Evolutionary conservation across 768 basidiomycete genomes (phyloP).

Genomic region (Crucibulum laeve): DNA sequence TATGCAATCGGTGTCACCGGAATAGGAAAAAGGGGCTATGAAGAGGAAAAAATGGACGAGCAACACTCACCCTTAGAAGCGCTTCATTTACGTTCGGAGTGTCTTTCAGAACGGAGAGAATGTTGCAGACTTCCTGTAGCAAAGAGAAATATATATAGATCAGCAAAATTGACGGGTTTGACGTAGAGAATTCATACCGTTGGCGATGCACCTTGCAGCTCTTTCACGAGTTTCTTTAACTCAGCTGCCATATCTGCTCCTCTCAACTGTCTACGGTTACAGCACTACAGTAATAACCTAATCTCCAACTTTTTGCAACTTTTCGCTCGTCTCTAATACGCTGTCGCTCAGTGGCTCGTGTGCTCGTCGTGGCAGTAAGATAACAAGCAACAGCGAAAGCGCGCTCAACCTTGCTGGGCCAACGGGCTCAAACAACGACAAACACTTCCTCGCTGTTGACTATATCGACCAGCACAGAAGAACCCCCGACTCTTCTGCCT

Average conservation of each 20-base stretch:
- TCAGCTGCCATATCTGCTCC: slow-evolving; percentile 43
- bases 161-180: slow-evolving; percentile 30
- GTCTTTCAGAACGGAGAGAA: slow-evolving; percentile 61
- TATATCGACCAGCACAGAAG: neutral
- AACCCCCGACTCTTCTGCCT: no score
- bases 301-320: slow-evolving; percentile 1
- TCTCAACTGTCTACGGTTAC: slow-evolving; percentile 31
- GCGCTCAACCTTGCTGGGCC: no score
- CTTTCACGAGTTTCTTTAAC: slow-evolving; percentile 78
- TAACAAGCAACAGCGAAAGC: no score
- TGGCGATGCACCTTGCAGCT: slow-evolving; percentile 60
- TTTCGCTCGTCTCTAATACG: neutral
- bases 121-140: slow-evolving; percentile 56
- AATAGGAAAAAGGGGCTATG: slow-evolving; percentile 14
- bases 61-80: slow-evolving; percentile 64
- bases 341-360: no score
- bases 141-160: slow-evolving; percentile 19
- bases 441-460: slow-evolving; percentile 6
- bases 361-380: no score
- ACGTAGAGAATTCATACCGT: slow-evolving; percentile 43
- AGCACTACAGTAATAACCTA: neutral
- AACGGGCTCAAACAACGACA: slow-evolving; percentile 16
- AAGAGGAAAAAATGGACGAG: slow-evolving; percentile 25
- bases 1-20: slow-evolving; percentile 15
- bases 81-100: slow-evolving; percentile 67